Percentiles rank a stretch among this genome's conserved stretches.
These are phyloP conservation scores for Boletus subcaerulescens DNA, from an alignment of 768 basidiomycete genomes.

Conservation along the genomic window DNA sequence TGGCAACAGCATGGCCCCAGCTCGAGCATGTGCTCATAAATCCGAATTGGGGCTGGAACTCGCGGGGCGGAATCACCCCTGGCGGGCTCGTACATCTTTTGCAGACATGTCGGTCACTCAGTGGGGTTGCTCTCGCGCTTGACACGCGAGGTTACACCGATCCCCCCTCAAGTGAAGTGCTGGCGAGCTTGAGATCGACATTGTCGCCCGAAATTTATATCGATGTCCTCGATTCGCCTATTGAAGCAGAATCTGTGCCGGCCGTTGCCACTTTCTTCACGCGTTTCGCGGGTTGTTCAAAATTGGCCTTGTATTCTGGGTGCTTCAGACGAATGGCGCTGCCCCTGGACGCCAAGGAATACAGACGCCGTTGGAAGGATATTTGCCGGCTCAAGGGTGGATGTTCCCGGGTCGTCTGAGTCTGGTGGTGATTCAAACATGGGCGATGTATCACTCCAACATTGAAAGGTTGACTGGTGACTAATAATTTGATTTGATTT, in stretches of 20 bases:
- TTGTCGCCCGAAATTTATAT: neutral
- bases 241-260: neutral
- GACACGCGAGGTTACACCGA: neutral
- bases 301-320: too few species aligned
- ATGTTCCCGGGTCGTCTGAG: too few species aligned
- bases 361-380: too few species aligned
- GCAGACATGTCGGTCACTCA: neutral
- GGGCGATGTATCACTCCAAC: too few species aligned
- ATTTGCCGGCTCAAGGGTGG: too few species aligned
- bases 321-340: too few species aligned
- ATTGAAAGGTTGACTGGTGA: too few species aligned
- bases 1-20: neutral
- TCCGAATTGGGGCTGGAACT: neutral
- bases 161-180: neutral
- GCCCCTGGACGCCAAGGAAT: too few species aligned
- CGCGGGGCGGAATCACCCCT: neutral
- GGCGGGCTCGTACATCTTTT: neutral
- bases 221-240: neutral
- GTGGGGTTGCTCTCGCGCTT: neutral
- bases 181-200: neutral
- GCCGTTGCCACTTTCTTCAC: too few species aligned
- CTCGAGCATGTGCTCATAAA: neutral
- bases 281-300: too few species aligned
- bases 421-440: too few species aligned
- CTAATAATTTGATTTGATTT: too few species aligned